A percentile compares a stretch with the other conserved stretches of the same genome.
Conservation (phyloP, 2,329 filamentous ascomycete species). For the Colletotrichum eremochloae region DNA sequence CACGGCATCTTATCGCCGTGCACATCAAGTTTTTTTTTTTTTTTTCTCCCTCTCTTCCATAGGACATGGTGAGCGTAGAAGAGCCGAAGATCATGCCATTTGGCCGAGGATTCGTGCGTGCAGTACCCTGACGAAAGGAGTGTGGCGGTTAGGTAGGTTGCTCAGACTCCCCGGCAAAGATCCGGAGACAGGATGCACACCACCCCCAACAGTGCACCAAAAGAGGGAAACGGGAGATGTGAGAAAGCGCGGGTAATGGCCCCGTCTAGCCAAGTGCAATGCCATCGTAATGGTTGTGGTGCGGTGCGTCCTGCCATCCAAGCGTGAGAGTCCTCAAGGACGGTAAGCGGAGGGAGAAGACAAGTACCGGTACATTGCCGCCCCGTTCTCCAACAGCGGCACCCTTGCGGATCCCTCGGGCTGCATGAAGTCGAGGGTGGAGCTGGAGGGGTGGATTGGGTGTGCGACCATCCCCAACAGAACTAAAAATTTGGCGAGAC, state of each 20-base stretch:
- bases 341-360: not conserved
- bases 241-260: slow-evolving; percentile 1
- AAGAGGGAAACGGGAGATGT: slow-evolving; percentile 21
- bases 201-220: not conserved
- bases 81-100: slow-evolving; percentile 38
- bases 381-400: slow-evolving; percentile 38
- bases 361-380: slow-evolving; percentile 47
- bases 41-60: too few relatives aligned
- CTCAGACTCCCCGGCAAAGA: slow-evolving; percentile 32
- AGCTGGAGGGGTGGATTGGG: slow-evolving; percentile 38
- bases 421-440: slow-evolving; percentile 42
- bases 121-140: not conserved
- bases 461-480: slow-evolving; percentile 56
- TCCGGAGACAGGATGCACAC: slow-evolving; percentile 22
- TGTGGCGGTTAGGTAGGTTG: slow-evolving; percentile 10
- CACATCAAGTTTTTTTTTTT: not conserved
- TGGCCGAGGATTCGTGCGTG: slow-evolving; percentile 38
- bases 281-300: not conserved
- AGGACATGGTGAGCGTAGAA: slow-evolving; percentile 3
- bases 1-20: slow-evolving; percentile 37
- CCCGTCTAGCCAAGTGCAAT: slow-evolving; percentile 7
- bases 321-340: not conserved
- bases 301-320: not conserved
- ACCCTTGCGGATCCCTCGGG: slow-evolving; percentile 42
- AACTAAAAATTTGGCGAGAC: slow-evolving; percentile 51